Conservation (phyloP, 164 flowering plant species). For the grape (Vitis vinifera) region ASM3070453v1 NC_081820.1:4216501-4217000, state of each 20-base stretch:
- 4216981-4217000: too few relatives aligned
- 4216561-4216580: conserved; percentile 58
- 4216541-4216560: conserved; percentile 56
- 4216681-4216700: conserved; percentile 54
- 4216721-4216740: conserved; percentile 32
- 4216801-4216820: conserved; percentile 2
- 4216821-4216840: background rate
- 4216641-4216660: conserved; percentile 63
- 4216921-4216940: background rate
- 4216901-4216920: background rate
- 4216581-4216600: conserved; percentile 49
- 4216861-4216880: background rate
- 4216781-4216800: conserved; percentile 1
- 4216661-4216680: conserved; percentile 74
- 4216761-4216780: conserved; percentile 10
- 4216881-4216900: too few relatives aligned
- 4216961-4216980: too few relatives aligned
- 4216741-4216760: conserved; percentile 18
- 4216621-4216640: conserved; percentile 52
- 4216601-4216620: conserved; percentile 74
- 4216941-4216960: too few relatives aligned
- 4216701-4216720: conserved; percentile 73
- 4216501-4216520: conserved; percentile 49
- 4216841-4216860: background rate
- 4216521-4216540: conserved; percentile 63